Conservation (phyloP, 441 rosid species). For the Manihot esculenta region DNA sequence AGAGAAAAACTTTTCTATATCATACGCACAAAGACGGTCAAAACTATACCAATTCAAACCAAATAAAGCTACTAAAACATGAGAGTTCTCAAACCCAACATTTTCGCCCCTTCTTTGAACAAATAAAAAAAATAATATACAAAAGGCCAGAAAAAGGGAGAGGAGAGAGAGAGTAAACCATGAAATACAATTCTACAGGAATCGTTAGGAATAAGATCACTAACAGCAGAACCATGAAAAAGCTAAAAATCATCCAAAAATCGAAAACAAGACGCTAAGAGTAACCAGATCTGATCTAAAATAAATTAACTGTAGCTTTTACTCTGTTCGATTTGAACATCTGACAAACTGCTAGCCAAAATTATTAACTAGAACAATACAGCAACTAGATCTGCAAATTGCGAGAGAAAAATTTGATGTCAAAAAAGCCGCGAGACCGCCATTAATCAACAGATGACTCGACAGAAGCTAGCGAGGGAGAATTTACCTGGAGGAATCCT, state of each 20-base stretch:
- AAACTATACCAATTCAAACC: background rate
- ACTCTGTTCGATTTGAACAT: too few species aligned
- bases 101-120: background rate
- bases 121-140: background rate
- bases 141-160: too few species aligned
- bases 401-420: too few species aligned
- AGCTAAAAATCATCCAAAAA: too few species aligned
- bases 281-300: conserved; percentile 1
- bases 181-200: too few species aligned
- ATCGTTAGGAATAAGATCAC: too few species aligned
- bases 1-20: background rate
- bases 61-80: background rate
- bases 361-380: background rate
- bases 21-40: background rate
- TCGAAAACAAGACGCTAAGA: background rate
- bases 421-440: background rate
- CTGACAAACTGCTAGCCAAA: background rate
- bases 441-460: background rate
- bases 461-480: background rate
- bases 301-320: background rate
- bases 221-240: too few species aligned
- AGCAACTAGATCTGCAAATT: conserved; percentile 18
- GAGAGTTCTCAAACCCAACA: background rate
- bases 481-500: conserved; percentile 34
- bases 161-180: too few species aligned